Conservation (phyloP, 2,329 filamentous ascomycete species). For the Tolypocladium album region DNA sequence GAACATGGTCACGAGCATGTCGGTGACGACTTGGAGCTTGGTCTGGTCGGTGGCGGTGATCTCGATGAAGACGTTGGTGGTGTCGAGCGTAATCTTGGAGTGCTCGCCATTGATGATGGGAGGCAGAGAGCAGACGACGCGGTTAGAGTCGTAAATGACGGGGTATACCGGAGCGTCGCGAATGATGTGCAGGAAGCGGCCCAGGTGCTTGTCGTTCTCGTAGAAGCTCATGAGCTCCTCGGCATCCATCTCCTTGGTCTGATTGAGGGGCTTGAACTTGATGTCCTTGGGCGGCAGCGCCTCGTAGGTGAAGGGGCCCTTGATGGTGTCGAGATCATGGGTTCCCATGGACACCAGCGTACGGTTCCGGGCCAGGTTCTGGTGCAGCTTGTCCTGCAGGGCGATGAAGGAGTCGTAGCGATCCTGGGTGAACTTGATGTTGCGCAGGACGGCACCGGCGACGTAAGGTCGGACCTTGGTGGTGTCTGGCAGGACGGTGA, state of each 20-base stretch:
- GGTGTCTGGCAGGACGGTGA: constrained; percentile 69
- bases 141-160: constrained; percentile 85
- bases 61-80: constrained; percentile 92
- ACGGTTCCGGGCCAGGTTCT: constrained; percentile 85
- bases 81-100: constrained; percentile 88
- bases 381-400: constrained; percentile 95
- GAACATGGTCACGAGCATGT: constrained; percentile 97
- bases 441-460: constrained; percentile 78
- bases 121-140: constrained; percentile 80
- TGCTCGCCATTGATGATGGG: constrained; percentile 97
- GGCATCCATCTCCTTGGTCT: constrained; percentile 77
- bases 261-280: constrained; percentile 82
- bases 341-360: constrained; percentile 96
- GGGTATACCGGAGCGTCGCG: constrained; percentile 89
- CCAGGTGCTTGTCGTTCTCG: constrained; percentile 85
- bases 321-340: constrained; percentile 85
- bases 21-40: constrained; percentile 90
- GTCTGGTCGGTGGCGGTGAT: constrained; percentile 93
- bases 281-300: constrained; percentile 86
- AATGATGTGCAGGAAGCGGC: constrained; percentile 88
- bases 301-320: constrained; percentile 95
- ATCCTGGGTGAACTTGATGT: constrained; percentile 83
- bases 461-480: constrained; percentile 75
- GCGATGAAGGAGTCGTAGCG: constrained; percentile 96
- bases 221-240: constrained; percentile 91